phyloP scores from a whole-genome alignment of 495 filamentous ascomycete genomes.

The Friedmanniomyces simplex region DNA sequence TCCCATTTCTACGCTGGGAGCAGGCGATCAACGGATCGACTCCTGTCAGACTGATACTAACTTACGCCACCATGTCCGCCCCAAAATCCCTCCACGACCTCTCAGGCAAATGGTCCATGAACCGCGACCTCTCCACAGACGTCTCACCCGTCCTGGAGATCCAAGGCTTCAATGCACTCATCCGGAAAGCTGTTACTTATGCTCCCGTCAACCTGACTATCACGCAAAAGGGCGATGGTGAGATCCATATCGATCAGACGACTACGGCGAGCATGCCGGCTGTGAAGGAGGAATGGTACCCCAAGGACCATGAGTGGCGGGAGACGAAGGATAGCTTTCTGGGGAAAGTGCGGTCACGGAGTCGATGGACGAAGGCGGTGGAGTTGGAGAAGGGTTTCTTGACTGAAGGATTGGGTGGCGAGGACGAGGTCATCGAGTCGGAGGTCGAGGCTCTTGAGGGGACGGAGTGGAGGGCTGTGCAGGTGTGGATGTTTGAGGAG shows the following conservation, averaged over 20 bases:
- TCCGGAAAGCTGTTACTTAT: background rate
- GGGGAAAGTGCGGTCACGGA: background rate
- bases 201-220: background rate
- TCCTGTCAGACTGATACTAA: too few species aligned
- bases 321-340: background rate
- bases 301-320: background rate
- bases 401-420: background rate
- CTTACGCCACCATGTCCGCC: background rate
- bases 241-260: background rate
- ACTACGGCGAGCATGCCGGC: conserved; percentile 1
- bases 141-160: background rate
- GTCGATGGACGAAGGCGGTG: background rate
- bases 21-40: too few species aligned
- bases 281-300: conserved; percentile 2
- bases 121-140: background rate
- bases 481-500: background rate
- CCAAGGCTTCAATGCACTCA: background rate
- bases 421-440: background rate
- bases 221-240: background rate
- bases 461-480: background rate
- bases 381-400: background rate
- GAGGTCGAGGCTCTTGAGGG: background rate
- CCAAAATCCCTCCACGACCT: background rate
- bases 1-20: too few species aligned
- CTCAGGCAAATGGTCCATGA: conserved; percentile 6